phyloP scores from a whole-genome alignment of 176 grass and related monocot genomes.

The Phoenix roebelenii region DNA sequence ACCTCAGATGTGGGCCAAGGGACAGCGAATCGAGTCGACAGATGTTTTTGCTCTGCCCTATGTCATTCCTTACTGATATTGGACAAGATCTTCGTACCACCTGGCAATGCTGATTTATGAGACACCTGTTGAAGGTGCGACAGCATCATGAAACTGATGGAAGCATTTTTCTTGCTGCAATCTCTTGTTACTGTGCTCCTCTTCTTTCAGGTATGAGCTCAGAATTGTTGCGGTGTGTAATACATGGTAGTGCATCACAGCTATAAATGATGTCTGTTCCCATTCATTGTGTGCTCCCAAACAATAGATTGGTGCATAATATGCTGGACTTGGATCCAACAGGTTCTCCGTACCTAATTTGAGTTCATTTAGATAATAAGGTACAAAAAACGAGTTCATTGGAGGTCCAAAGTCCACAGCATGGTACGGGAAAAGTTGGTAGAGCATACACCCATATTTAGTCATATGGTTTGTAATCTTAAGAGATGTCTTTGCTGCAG shows the following conservation, averaged over 20 bases:
- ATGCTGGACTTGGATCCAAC: too few species aligned
- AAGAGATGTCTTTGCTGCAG: neutral
- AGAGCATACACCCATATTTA: neutral
- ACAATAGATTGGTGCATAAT: too few species aligned
- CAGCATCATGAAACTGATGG: neutral
- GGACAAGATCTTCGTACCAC: neutral
- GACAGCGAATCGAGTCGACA: neutral
- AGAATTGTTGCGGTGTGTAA: too few species aligned
- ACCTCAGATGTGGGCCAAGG: neutral
- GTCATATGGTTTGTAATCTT: neutral
- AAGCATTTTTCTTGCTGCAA: neutral
- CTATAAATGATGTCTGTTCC: too few species aligned
- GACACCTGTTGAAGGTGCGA: too few species aligned
- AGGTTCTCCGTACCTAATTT: too few species aligned
- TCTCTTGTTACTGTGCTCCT: neutral
- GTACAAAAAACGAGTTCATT: neutral
- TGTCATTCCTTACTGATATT: constrained; percentile 3
- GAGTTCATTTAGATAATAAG: neutral
- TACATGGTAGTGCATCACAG: too few species aligned
- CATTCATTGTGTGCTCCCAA: too few species aligned
- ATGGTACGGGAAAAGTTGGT: neutral
- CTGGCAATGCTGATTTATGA: neutral
- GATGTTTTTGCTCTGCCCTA: constrained; percentile 1
- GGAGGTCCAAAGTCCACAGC: neutral
- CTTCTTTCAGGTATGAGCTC: too few species aligned